Conservation (phyloP, 2,329 filamentous ascomycete species). For the Trichophyton simii region DNA sequence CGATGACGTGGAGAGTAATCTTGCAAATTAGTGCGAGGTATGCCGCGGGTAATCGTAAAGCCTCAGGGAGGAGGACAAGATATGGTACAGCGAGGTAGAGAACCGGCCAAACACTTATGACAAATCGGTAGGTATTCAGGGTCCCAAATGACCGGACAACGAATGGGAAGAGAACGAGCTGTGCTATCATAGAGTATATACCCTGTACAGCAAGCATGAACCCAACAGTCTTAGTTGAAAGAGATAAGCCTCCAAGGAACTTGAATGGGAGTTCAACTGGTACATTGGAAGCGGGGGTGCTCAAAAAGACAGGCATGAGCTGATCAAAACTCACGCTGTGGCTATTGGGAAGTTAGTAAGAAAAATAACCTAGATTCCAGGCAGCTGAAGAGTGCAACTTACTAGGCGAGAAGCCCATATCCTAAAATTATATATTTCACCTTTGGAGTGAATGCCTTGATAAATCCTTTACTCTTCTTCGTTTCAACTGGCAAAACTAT, state of each 20-base stretch:
- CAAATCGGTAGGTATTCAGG: conserved; percentile 67
- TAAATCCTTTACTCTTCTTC: conserved; percentile 29
- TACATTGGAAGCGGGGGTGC: conserved; percentile 46
- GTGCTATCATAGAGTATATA: conserved; percentile 75
- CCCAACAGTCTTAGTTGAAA: conserved; percentile 73
- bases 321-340: conserved; percentile 97
- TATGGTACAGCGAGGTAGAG: conserved; percentile 85
- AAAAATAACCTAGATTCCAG: conserved; percentile 10
- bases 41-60: conserved; percentile 59
- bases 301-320: conserved; percentile 82
- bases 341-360: conserved; percentile 39
- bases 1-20: conserved; percentile 80
- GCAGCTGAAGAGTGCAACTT: conserved; percentile 35
- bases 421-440: conserved; percentile 78
- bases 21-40: conserved; percentile 76
- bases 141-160: conserved; percentile 64
- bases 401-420: conserved; percentile 91
- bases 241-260: conserved; percentile 74
- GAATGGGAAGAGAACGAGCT: conserved; percentile 70
- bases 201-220: conserved; percentile 82
- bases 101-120: conserved; percentile 70
- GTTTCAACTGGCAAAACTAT: conserved; percentile 8
- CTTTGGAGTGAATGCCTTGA: conserved; percentile 65
- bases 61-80: conserved; percentile 65
- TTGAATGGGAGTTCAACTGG: conserved; percentile 62